Evolutionary conservation across 176 grass and related monocot genomes (phyloP), one percentile per base, ranked within the genome.

Genomic region (Musa beccarii): DNA sequence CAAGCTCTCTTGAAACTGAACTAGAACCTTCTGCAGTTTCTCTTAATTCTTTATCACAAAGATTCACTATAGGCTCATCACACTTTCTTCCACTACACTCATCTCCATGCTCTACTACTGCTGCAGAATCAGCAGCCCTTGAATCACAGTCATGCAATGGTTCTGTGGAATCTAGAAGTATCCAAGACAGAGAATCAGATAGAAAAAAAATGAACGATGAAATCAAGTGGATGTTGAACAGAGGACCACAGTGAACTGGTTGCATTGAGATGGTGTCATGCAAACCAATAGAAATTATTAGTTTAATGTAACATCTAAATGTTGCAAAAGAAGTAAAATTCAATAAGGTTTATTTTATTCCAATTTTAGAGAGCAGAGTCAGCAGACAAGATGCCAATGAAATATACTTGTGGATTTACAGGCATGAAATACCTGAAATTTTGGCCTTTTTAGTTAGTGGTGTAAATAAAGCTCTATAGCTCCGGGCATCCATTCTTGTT

Each of bases 391-490:
- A 28, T 28, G 26, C 26, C 26, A 28, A 28, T 28, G 26, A 28
- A 28, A 28, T 28, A 28, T 28, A 28, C 26, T 28, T 28, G 26
- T 28, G 26, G 26, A 28, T 28, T 28, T 28, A 28, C 26, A 28
- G 26, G 26, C 22, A 75, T 43, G 69, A 34, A 29, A 19, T 74
- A 74, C 72, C 72, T 74, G 72, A 15, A 29, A 25, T 74, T 74
- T 57, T 74, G 29, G 25, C 23, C 57, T 55, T 74, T 24, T 74
- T 74, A 56, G 24, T 23, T 2, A 20, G 13, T 74, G 10, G 50
- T n/a, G 50, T 51, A 20, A 73, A 53, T 24, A 24, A 57, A 29
- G 23, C 53, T 57, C 72, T 74, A 14, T 57, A 74, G 16, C 17
- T 34, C 53, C 72, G 51, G 1, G 72, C 72, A 29, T 28, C 51